These are phyloP conservation scores for Phytopythium mirpurense DNA, from an alignment of 352 stramenopile species.

Conservation along the genomic window DNA sequence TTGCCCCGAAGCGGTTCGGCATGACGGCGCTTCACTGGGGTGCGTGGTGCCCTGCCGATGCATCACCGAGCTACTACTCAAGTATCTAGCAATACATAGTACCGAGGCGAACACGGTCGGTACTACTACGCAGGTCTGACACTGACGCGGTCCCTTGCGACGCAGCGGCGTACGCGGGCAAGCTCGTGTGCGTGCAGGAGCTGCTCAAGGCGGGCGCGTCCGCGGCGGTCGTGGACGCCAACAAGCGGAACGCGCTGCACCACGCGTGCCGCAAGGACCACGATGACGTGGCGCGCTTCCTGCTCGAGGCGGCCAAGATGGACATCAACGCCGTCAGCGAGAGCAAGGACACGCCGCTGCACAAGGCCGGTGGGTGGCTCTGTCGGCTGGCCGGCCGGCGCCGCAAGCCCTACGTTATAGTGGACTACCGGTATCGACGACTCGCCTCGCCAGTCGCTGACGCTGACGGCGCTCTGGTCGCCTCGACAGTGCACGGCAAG, in stretches of 20 bases:
- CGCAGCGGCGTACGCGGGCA: constrained; percentile 52
- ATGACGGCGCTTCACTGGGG: constrained; percentile 81
- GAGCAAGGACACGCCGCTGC: constrained; percentile 68
- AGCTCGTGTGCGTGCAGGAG: constrained; percentile 45
- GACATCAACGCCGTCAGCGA: constrained; percentile 57
- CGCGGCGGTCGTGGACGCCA: constrained; percentile 30
- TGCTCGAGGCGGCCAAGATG: constrained; percentile 40
- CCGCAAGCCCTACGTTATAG: no score
- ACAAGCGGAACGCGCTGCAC: constrained; percentile 66
- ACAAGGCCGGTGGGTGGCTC: constrained; percentile 70
- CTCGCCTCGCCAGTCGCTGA: no score
- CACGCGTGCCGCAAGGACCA: constrained; percentile 75
- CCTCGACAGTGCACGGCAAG: constrained; percentile 29
- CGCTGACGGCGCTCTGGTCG: not conserved
- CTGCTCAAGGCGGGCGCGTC: constrained; percentile 47
- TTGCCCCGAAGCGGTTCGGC: constrained; percentile 46
- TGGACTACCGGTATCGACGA: no score
- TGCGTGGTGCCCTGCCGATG: constrained; percentile 21
- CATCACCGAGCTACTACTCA: no score
- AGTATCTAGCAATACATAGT: no score
- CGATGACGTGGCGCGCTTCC: constrained; percentile 49
- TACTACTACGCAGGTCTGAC: no score
- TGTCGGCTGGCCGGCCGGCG: no score
- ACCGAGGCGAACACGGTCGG: no score
- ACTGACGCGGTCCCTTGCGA: no score